phyloP scores from a whole-genome alignment of 73 alveolate genomes.

The Diophrys sp. region DNA sequence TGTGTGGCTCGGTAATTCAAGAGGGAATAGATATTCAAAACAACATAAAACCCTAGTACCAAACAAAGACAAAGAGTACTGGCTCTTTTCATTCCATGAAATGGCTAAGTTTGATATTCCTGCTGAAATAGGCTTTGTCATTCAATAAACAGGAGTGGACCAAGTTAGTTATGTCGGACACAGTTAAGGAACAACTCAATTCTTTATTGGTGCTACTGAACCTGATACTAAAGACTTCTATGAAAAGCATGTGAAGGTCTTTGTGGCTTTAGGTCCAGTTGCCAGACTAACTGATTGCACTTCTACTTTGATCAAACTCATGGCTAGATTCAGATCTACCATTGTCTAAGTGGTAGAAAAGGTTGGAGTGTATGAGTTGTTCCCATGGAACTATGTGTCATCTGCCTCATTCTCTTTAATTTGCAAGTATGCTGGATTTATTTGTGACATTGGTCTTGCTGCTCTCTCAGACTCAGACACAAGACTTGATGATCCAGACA shows the following conservation, averaged over 20 bases:
- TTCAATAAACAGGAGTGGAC: slow-evolving; percentile 41
- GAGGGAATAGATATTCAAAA: slow-evolving; percentile 87
- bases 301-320: slow-evolving; percentile 61
- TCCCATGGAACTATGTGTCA: slow-evolving; percentile 25
- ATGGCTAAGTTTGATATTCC: slow-evolving; percentile 80
- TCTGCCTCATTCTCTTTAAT: slow-evolving; percentile 13
- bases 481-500: slow-evolving; percentile 18
- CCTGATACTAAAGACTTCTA: slow-evolving; percentile 26
- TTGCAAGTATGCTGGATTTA: slow-evolving; percentile 18
- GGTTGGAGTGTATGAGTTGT: slow-evolving; percentile 48
- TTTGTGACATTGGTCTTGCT: slow-evolving; percentile 20
- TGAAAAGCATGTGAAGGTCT: slow-evolving; percentile 43
- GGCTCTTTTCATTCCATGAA: slow-evolving; percentile 57
- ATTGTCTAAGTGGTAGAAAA: not conserved
- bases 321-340: slow-evolving; percentile 13
- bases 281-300: slow-evolving; percentile 49
- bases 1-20: slow-evolving; percentile 89
- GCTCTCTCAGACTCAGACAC: slow-evolving; percentile 29
- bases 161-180: slow-evolving; percentile 86
- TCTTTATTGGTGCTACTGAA: slow-evolving; percentile 73
- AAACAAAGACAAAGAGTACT: slow-evolving; percentile 32
- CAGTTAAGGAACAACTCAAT: slow-evolving; percentile 80
- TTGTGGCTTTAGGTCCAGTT: slow-evolving; percentile 79
- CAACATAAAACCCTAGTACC: slow-evolving; percentile 48
- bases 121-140: slow-evolving; percentile 66